These are phyloP conservation scores for Epichloe glyceriae DNA, from an alignment of 2,329 filamentous ascomycete genomes.

Conservation along the genomic window DNA sequence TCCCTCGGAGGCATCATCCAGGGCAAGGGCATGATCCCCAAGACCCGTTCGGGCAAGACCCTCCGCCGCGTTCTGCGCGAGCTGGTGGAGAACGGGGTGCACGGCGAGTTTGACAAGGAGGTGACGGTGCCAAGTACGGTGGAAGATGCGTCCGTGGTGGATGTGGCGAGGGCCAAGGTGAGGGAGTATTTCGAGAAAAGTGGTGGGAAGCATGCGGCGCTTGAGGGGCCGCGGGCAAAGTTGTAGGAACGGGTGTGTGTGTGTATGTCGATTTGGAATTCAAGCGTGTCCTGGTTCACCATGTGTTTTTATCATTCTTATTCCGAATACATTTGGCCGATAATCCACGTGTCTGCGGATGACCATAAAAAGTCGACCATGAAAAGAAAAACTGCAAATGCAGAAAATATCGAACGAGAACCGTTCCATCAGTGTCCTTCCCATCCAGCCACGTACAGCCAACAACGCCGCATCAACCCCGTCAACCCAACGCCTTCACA, in stretches of 20 bases:
- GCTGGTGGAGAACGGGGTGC: slow-evolving; percentile 68
- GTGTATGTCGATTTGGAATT: no score
- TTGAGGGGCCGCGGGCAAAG: slow-evolving; percentile 42
- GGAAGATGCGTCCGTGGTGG: slow-evolving; percentile 64
- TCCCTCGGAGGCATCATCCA: slow-evolving; percentile 76
- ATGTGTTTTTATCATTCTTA: no score
- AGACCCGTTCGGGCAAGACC: slow-evolving; percentile 87
- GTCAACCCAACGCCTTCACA: no score
- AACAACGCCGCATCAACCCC: no score
- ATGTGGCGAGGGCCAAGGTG: slow-evolving; percentile 58
- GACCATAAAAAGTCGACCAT: no score
- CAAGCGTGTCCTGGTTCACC: no score
- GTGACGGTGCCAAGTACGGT: slow-evolving; percentile 73
- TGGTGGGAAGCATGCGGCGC: slow-evolving; percentile 27
- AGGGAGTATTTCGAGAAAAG: slow-evolving; percentile 58
- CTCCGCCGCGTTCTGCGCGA: slow-evolving; percentile 69
- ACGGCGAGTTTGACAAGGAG: slow-evolving; percentile 57
- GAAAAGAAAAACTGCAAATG: no score
- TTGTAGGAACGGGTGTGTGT: slow-evolving; percentile 21
- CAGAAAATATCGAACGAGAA: no score
- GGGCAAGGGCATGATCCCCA: slow-evolving; percentile 76
- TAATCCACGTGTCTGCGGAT: no score
- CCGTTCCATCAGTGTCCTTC: no score
- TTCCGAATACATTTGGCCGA: no score
- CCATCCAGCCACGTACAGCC: no score